Base-by-base conservation (phyloP, 306 rosid genomes). In the Echinosophora koreensis region DNA sequence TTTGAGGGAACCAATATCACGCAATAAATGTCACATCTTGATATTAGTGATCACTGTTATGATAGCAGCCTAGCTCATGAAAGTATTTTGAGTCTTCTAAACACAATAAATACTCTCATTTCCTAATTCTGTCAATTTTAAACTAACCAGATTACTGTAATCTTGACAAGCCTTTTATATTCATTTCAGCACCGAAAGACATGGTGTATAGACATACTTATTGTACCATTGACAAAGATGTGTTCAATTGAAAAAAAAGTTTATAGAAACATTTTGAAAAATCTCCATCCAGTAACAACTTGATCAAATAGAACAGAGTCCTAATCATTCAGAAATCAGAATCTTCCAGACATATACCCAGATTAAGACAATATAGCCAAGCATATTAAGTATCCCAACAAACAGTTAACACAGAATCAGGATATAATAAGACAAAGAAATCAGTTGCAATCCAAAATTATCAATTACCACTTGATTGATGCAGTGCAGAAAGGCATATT, bases 391-490 rank as follows among this genome's bases (percentile, higher is more conserved):
- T n/a, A 59, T 69, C 47, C 38, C 41, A 52, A 17, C 37, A 42
- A 41, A 60, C 1, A 38, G 16, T 38, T 67, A 16, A 41, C 73
- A 14, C 11, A 57, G 5, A 60, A 71, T 65, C 42, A 46, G 6
- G 6, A 35, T 30, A 17, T 32, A 54, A 30, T 55, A 38, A 69
- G 56, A 70, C 16, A 69, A 38, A 47, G 22, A 59, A 46, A 71
- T 12, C 30, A 5, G 10, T 51, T 41, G 14, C 4, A 69, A 46
- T 39, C 55, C 57, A 74, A 82, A 76, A 71, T 52, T 17, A 59
- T 35, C 66, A 80, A 76, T 87, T 94, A 94, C 98, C 98, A 34
- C 95, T 92, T 73, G 97, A 84, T 79, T 86, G 85, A 65, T 94
- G 98, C 64, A 83, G 32, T 18, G 91, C 95, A 37, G 89, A 86